These are phyloP conservation scores for Macrotyloma uniflorum DNA, from an alignment of 306 rosid genomes.

Conservation along the genomic window DNA sequence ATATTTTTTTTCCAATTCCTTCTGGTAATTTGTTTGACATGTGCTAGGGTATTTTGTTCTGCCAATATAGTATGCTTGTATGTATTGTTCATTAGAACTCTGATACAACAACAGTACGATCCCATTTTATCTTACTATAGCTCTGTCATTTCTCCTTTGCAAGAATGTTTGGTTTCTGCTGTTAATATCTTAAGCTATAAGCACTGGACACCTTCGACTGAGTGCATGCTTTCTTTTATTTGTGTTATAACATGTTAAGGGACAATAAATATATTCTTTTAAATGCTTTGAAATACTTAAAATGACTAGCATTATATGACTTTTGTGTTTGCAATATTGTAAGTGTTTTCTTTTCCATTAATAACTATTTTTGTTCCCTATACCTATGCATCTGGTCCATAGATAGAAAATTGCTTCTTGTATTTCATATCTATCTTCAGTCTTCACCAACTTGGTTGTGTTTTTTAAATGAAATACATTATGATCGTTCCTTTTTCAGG, in stretches of 20 bases:
- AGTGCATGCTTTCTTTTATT: neutral
- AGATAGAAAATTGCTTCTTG: neutral
- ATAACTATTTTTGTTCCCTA: neutral
- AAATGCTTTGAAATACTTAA: neutral
- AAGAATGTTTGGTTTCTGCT: neutral
- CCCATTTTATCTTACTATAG: neutral
- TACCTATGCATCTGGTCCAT: neutral
- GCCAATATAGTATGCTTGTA: neutral
- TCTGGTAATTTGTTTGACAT: neutral
- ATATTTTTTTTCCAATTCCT: neutral
- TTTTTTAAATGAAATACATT: slow-evolving; percentile 20
- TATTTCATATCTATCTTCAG: neutral
- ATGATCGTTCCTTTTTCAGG: slow-evolving; percentile 51
- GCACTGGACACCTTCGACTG: neutral
- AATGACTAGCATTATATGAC: neutral
- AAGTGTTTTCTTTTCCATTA: neutral
- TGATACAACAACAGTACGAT: neutral
- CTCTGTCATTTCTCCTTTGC: slow-evolving; percentile 18
- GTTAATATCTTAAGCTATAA: slow-evolving; percentile 13
- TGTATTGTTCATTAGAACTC: neutral
- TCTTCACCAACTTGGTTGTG: neutral
- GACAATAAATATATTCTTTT: neutral
- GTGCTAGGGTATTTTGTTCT: neutral
- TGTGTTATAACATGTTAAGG: neutral
- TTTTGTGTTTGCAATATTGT: neutral